phyloP scores from a whole-genome alignment of 164 flowering plant genomes.

The Vitis vinifera region DNA sequence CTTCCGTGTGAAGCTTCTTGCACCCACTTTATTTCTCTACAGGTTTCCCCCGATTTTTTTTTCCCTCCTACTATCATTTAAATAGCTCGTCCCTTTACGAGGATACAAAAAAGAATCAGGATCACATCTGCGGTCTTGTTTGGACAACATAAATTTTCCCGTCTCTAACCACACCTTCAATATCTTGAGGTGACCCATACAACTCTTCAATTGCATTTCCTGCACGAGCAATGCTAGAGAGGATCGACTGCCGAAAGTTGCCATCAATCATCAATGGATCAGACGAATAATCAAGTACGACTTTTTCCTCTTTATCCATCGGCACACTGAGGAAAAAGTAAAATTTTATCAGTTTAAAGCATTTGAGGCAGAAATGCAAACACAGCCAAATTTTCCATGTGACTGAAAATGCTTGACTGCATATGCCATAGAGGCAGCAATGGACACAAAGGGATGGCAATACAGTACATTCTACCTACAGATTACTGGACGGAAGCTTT shows the following conservation, averaged over 20 bases:
- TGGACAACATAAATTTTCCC: slow-evolving; percentile 91
- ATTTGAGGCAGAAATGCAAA: not conserved
- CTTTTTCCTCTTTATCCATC: slow-evolving; percentile 91
- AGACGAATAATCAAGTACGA: slow-evolving; percentile 76
- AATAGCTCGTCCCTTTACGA: not conserved
- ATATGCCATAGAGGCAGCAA: not conserved
- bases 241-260: slow-evolving; percentile 59
- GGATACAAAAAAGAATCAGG: not conserved
- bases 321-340: slow-evolving; percentile 59
- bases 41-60: not conserved
- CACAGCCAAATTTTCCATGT: not conserved
- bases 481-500: too few species aligned
- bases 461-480: too few species aligned
- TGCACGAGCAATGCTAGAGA: slow-evolving; percentile 76
- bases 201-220: slow-evolving; percentile 85
- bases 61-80: not conserved
- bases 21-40: not conserved
- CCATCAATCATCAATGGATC: slow-evolving; percentile 65
- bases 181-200: slow-evolving; percentile 91
- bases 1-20: too few species aligned
- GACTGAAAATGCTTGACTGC: not conserved
- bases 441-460: too few species aligned
- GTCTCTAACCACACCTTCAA: slow-evolving; percentile 92
- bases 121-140: slow-evolving; percentile 94
- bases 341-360: not conserved